phyloP scores from a whole-genome alignment of 192 early-diverging fungal genomes.

The Dispira simplex region DNA sequence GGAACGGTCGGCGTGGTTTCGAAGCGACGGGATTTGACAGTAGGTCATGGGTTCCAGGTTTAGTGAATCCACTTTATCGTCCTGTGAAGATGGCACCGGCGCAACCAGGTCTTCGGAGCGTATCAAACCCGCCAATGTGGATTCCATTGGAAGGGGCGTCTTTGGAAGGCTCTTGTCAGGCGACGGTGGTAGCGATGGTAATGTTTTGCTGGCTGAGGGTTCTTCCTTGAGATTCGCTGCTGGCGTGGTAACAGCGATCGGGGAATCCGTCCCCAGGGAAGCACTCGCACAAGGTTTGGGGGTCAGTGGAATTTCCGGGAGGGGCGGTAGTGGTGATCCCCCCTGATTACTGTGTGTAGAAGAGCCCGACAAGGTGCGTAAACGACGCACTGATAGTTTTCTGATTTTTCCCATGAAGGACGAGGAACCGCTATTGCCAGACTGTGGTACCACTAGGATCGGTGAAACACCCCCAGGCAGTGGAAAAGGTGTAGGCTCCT shows the following conservation, averaged over 20 bases:
- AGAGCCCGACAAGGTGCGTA: background rate
- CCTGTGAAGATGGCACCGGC: background rate
- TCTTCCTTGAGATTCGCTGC: too few relatives aligned
- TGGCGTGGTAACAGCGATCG: too few relatives aligned
- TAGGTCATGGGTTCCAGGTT: background rate
- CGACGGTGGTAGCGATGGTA: too few relatives aligned
- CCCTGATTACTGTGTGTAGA: background rate
- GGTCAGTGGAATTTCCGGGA: background rate
- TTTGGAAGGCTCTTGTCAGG: too few relatives aligned
- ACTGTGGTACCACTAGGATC: too few relatives aligned
- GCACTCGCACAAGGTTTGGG: background rate
- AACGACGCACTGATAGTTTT: background rate
- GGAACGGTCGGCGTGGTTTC: background rate
- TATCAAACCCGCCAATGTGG: too few relatives aligned
- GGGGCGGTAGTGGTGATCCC: background rate
- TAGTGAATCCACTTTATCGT: background rate
- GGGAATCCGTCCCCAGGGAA: too few relatives aligned
- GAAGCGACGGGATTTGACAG: background rate
- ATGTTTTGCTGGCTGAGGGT: too few relatives aligned
- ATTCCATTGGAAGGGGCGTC: too few relatives aligned
- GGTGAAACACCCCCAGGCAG: too few relatives aligned
- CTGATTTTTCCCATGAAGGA: background rate
- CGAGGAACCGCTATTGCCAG: background rate
- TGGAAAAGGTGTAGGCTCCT: too few relatives aligned
- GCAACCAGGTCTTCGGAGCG: too few relatives aligned